Evolutionary conservation across 345 rosid species (phyloP), one percentile per base, ranked within the genome.

Genomic region (Stellera chamaejasme): DNA sequence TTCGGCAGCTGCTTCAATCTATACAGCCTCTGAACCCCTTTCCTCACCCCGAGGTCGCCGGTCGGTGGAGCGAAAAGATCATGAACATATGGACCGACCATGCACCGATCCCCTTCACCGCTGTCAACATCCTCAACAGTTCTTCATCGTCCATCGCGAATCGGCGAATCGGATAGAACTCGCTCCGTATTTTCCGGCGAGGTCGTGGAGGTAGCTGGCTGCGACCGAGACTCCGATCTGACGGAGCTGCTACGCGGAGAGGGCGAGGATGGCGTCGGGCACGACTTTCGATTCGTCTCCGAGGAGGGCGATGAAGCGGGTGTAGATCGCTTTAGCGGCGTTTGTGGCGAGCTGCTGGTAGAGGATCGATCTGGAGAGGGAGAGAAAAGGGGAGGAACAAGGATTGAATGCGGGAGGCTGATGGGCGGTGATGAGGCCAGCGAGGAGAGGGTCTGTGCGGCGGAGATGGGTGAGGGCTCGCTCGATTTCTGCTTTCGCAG

Each of bases 61-160:
- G 94, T 25, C 82, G 77, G 50, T 82, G 94, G 54, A 90, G 60
- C 13, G 94, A 76, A 59, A 85, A 90, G 2, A 90, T 85, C 96
- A 90, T 87, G 25, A 90, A 90, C 97, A 90, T 87, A 16, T 85
- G 94, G 19, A 85, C 93, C 2, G 85, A 82, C 96, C 93, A 87
- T 39, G 74, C 72, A 12, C 96, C 96, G 10, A 87, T 83, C 10
- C 96, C 96, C 65, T 87, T 90, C 6, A 90, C 86, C 8, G 71
- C 71, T 7, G 92, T 91, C 70, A 88, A 26, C 58, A 69, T 62
- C 10, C 59, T 67, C 43, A 80, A 47, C 48, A 91, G 57, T 65
- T 42, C 76, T 14, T 72, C 81, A 12, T 87, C 98, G 39, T 62
- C 74, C 95, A 83, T 85, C 59, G 71, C 79, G 66, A n/a, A 91